phyloP scores from a whole-genome alignment of 768 basidiomycete species.

The Mycena vulgaris region DNA sequence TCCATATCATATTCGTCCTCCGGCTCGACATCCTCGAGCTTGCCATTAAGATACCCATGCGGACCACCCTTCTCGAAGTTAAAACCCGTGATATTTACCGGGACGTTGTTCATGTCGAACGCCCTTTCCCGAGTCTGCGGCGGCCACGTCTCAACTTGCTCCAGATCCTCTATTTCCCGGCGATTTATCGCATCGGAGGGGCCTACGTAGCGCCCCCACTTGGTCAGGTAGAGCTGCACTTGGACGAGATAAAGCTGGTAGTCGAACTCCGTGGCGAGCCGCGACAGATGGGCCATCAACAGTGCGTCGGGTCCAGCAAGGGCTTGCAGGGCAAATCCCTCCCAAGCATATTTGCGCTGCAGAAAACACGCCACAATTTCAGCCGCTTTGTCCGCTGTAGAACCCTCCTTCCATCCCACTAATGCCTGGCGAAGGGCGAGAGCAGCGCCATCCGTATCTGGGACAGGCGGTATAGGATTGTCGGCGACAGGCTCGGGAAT shows the following conservation, averaged over 20 bases:
- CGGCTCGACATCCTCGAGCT: not conserved
- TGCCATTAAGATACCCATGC: not conserved
- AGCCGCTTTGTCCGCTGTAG: not conserved
- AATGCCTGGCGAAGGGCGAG: constrained; percentile 8
- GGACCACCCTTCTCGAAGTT: not conserved
- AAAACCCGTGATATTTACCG: not conserved
- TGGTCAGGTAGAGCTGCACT: not conserved
- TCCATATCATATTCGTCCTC: constrained; percentile 1
- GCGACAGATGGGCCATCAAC: not conserved
- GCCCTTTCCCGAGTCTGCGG: not conserved
- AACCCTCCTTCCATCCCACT: not conserved
- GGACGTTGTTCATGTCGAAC: constrained; percentile 4
- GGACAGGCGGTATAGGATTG: not conserved
- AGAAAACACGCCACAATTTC: not conserved
- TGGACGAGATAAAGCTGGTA: constrained; percentile 4
- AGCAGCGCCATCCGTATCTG: not conserved
- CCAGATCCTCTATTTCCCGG: not conserved
- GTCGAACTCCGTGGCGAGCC: constrained; percentile 1
- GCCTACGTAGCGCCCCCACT: not conserved
- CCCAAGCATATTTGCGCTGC: constrained; percentile 4
- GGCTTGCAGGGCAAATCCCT: not conserved
- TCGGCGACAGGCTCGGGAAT: not conserved
- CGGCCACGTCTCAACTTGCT: not conserved
- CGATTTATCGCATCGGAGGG: not conserved
- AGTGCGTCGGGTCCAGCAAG: constrained; percentile 1